Conservation (phyloP, 2,329 filamentous ascomycete species). For the Emericellopsis cladophorae region DNA sequence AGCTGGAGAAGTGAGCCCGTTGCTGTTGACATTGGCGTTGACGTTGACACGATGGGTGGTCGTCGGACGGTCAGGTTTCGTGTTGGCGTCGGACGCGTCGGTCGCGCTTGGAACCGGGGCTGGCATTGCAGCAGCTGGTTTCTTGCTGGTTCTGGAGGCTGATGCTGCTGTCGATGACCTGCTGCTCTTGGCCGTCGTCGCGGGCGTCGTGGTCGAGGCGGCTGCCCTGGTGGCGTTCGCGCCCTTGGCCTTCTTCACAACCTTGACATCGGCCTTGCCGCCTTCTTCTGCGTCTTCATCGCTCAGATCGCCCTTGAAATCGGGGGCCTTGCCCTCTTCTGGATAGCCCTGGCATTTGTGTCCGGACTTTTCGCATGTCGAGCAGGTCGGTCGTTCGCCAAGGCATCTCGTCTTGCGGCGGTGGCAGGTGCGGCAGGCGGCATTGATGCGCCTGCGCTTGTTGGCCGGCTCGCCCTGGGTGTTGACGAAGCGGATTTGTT, state of each 20-base stretch:
- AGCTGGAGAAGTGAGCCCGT: not conserved
- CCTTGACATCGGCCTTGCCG: constrained; percentile 5
- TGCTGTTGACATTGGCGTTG: not conserved
- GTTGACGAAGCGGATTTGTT: constrained; percentile 67
- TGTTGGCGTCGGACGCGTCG: too few relatives aligned
- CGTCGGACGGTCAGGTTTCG: not conserved
- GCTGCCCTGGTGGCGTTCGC: constrained; percentile 14
- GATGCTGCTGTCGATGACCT: not conserved
- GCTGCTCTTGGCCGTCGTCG: too few relatives aligned
- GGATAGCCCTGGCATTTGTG: constrained; percentile 58
- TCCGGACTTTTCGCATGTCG: constrained; percentile 60
- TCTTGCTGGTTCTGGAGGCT: not conserved
- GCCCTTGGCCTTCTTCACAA: constrained; percentile 15
- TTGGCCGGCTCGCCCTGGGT: constrained; percentile 71
- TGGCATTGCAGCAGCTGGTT: not conserved
- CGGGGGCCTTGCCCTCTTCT: constrained; percentile 20
- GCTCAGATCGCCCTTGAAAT: not conserved
- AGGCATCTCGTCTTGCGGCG: constrained; percentile 66
- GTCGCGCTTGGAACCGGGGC: too few relatives aligned
- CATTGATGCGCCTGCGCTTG: constrained; percentile 67
- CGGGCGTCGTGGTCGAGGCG: not conserved
- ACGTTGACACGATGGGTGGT: not conserved
- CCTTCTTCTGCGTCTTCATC: constrained; percentile 26
- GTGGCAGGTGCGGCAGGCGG: constrained; percentile 65
- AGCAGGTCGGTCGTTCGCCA: constrained; percentile 59